Conservation (phyloP, 2,329 filamentous ascomycete species). For the Aspergillus phoenicis region DNA sequence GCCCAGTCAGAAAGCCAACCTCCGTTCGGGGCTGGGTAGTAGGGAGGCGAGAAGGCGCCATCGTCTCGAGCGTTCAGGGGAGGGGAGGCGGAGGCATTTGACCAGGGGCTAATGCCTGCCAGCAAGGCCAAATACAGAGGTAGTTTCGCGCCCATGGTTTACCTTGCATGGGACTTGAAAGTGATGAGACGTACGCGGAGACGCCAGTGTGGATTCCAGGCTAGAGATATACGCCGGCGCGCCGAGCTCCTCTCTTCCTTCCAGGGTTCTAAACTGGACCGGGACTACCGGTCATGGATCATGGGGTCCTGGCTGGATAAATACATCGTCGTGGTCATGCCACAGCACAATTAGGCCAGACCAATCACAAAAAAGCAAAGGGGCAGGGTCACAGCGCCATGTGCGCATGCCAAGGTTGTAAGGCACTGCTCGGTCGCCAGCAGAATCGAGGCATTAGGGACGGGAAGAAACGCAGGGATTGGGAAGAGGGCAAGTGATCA, state of each 20-base stretch:
- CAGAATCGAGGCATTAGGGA: too few species aligned
- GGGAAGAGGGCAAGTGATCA: not conserved
- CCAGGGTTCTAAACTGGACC: not conserved
- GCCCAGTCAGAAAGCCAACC: slow-evolving; percentile 72
- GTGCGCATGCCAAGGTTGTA: not conserved
- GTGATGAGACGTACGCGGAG: not conserved
- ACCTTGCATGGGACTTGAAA: not conserved
- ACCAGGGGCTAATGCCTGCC: not conserved
- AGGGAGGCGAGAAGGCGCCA: slow-evolving; percentile 52
- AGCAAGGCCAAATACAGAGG: not conserved
- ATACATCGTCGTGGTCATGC: not conserved
- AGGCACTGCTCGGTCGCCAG: not conserved
- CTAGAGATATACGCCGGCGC: not conserved
- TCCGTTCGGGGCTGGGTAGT: slow-evolving; percentile 72
- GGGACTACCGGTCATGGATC: not conserved
- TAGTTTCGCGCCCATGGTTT: not conserved
- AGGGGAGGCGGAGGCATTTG: not conserved
- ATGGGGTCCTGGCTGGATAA: not conserved
- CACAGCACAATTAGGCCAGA: not conserved
- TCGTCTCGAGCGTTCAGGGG: not conserved
- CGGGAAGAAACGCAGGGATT: not conserved
- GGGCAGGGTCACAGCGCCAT: not conserved
- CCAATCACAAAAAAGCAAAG: not conserved
- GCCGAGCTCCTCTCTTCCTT: not conserved
- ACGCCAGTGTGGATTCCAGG: not conserved